These are phyloP conservation scores for Austroboletus novae-zelandiae DNA, from an alignment of 1,284 basidiomycete genomes.

Conservation along the genomic window DNA sequence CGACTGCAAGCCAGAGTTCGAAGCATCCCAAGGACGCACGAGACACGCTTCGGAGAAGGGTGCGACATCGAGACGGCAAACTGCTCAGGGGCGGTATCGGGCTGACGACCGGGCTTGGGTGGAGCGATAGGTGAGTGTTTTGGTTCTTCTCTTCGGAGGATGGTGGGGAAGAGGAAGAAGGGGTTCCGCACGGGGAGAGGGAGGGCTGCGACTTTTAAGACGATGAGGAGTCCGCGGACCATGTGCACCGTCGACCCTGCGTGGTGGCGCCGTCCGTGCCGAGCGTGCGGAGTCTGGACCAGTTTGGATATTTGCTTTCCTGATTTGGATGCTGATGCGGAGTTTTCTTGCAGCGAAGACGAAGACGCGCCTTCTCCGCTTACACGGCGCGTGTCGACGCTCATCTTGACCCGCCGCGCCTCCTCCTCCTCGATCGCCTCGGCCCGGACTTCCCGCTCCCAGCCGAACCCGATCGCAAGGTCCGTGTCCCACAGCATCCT, in stretches of 20 bases:
- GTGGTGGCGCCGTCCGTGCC: not conserved
- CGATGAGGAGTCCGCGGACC: not conserved
- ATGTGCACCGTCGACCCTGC: not conserved
- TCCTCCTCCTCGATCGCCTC: constrained; percentile 32
- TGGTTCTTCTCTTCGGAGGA: not conserved
- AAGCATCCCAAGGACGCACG: constrained; percentile 61
- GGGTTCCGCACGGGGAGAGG: not conserved
- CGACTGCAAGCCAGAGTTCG: constrained; percentile 39
- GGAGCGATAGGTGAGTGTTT: constrained; percentile 70
- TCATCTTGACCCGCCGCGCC: constrained; percentile 46
- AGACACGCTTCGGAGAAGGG: constrained; percentile 59
- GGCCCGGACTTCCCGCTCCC: constrained; percentile 14
- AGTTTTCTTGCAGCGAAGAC: constrained; percentile 55
- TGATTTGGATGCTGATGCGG: constrained; percentile 3
- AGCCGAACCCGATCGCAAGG: constrained; percentile 27
- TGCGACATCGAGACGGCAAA: constrained; percentile 70
- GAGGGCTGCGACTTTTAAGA: constrained; percentile 4
- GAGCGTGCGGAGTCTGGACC: constrained; percentile 2
- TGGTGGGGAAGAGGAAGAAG: not conserved
- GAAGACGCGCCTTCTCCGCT: constrained; percentile 77
- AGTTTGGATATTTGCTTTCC: constrained; percentile 2
- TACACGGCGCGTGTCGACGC: constrained; percentile 59
- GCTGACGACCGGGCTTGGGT: constrained; percentile 76
- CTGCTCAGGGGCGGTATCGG: constrained; percentile 69
- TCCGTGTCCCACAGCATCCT: constrained; percentile 34